Evolutionary conservation across 805 yeast genomes (phyloP), one percentile per base, ranked within the genome.

Genomic region (Candida nanaspora): DNA sequence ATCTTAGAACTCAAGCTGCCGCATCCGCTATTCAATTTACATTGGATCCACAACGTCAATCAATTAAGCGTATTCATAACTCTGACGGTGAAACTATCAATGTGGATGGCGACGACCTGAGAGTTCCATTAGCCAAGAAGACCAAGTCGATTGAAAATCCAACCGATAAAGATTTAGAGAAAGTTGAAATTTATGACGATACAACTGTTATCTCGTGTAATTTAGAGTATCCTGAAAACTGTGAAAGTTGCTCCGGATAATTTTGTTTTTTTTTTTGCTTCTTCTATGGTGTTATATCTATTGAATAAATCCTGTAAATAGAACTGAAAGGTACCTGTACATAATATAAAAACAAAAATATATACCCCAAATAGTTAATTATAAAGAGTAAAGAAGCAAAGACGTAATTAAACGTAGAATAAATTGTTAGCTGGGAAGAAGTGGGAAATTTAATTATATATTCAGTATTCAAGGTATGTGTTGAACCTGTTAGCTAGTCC

Each of bases 1-100:
- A 93, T 66, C 71, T 93, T 63, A 82, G 98, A 66, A 91, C 98
- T 10, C 95, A 86, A 72, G 96, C 98, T 45, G 98, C 98, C 18
- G 78, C 96, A 33, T 85, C 95, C 39, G 97, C 98, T 37, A 93
- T 93, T 58, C 95, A 91, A 69, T 91, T 88, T 64, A 84, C 93
- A 15, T 73, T 82, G 40, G 86, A 78, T 50, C 74, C 69, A 48
- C 10, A 14, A 14, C 16, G 4, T 32, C 4, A 25, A 27, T 6
- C 29, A 22, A 10, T 14, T 25, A 19, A 22, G 26, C 15, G 37
- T 13, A 11, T 28, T 15, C 13, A 26, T 15, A n/a, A 11, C 16
- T 28, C 18, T n/a, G n/a, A n/a, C n/a, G n/a, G n/a, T n/a, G n/a
- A n/a, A n/a, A n/a, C n/a, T n/a, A n/a, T n/a, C n/a, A n/a, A n/a